These are phyloP conservation scores for Paramecium caudatum DNA, from an alignment of 73 alveolate species.

Conservation along the genomic window DNA sequence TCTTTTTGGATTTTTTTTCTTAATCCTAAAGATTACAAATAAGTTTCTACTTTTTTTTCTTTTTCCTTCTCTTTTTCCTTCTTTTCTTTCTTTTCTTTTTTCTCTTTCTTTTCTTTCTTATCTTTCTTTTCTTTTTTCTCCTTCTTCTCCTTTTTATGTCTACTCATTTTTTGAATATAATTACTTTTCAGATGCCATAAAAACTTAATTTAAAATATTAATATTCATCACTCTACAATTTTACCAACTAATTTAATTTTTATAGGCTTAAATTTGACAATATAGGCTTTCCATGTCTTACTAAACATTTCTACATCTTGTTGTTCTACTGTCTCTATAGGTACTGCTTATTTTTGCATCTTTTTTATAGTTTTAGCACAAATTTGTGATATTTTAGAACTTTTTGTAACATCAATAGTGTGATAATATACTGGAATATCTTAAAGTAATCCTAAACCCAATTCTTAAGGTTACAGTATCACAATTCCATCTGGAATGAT, in stretches of 20 bases:
- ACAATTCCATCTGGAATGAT: slow-evolving; percentile 25
- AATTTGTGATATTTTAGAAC: neutral
- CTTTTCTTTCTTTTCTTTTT: slow-evolving; percentile 74
- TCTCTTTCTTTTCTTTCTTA: slow-evolving; percentile 63
- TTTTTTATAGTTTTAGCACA: neutral
- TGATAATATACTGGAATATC: slow-evolving; percentile 44
- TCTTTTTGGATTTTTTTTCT: slow-evolving; percentile 4
- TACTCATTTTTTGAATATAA: too few relatives aligned
- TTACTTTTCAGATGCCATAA: slow-evolving; percentile 48
- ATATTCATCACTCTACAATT: neutral
- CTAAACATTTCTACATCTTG: neutral
- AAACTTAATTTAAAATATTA: slow-evolving; percentile 6
- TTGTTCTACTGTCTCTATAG: neutral
- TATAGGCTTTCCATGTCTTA: neutral
- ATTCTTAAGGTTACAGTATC: neutral
- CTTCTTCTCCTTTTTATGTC: neutral
- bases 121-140: slow-evolving; percentile 34
- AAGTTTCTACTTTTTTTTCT: slow-evolving; percentile 17
- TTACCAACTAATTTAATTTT: neutral
- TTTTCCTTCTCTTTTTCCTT: slow-evolving; percentile 67
- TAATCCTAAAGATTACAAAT: neutral
- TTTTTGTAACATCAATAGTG: neutral
- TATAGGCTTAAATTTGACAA: neutral
- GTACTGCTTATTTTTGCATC: neutral
- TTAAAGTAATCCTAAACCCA: neutral